A percentile compares a stretch with the other conserved stretches of the same genome.
Evolutionary conservation across 352 stramenopile genomes (phyloP).

Genomic region (Globisporangium recalcitrans): DNA sequence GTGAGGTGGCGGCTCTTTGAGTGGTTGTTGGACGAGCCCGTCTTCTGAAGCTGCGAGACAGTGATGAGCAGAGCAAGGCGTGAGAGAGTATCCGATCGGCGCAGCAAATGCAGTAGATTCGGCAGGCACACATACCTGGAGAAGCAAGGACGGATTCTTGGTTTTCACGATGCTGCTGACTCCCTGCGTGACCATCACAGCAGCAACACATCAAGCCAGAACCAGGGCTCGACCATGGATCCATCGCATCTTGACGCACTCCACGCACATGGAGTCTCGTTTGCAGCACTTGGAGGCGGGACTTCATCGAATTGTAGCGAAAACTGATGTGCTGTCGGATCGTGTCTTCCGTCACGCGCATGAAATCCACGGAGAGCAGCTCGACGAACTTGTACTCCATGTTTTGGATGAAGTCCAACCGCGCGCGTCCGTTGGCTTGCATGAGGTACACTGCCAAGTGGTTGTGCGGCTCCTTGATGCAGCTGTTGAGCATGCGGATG

Average conservation of each 20-base stretch:
- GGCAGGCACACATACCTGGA: constrained; percentile 72
- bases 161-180: constrained; percentile 94
- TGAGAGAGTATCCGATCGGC: no score
- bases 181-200: constrained; percentile 37
- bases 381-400: constrained; percentile 97
- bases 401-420: constrained; percentile 94
- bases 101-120: no score
- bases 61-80: no score
- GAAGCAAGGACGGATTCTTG: constrained; percentile 91
- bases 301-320: constrained; percentile 93
- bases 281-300: constrained; percentile 88
- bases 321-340: constrained; percentile 92
- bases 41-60: constrained; percentile 69
- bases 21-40: constrained; percentile 29
- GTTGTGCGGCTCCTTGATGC: constrained; percentile 93
- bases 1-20: constrained; percentile 61
- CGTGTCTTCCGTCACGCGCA: constrained; percentile 83
- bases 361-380: constrained; percentile 89
- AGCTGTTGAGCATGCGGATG: constrained; percentile 94
- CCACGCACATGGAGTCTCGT: constrained; percentile 75
- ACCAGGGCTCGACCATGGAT: background rate
- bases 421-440: constrained; percentile 85
- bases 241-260: background rate
- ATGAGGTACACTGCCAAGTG: constrained; percentile 93
- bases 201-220: background rate